These are phyloP conservation scores for Ceratobasidium sp. DNA, from an alignment of 1,284 basidiomycete species.

Conservation along the genomic window DNA sequence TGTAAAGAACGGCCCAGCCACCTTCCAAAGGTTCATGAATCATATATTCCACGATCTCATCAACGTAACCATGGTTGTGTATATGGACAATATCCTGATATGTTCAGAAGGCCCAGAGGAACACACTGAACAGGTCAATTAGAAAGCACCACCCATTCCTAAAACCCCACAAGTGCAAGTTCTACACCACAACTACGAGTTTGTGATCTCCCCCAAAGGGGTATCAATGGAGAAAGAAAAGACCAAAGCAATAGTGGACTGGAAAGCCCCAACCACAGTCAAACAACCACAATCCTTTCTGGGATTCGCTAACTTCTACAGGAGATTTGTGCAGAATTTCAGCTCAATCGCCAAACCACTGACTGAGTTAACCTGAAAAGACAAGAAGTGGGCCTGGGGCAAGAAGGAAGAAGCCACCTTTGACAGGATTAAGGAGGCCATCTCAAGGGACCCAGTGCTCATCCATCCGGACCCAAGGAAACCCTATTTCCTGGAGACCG, in stretches of 20 bases:
- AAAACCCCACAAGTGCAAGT: neutral
- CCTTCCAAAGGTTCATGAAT: no score
- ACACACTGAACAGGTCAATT: no score
- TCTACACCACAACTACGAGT: neutral
- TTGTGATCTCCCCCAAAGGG: neutral
- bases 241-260: constrained; percentile 52
- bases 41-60: no score
- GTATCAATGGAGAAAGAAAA: constrained; percentile 53
- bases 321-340: constrained; percentile 49
- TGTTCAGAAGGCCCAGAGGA: no score
- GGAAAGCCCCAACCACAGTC: constrained; percentile 53
- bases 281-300: constrained; percentile 54
- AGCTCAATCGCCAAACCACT: constrained; percentile 53
- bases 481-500: no score
- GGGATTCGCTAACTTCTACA: constrained; percentile 54
- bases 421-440: constrained; percentile 50
- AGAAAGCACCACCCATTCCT: no score
- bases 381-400: constrained; percentile 46
- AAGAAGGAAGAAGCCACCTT: constrained; percentile 51
- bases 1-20: no score
- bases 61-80: no score
- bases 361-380: constrained; percentile 50
- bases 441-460: constrained; percentile 21
- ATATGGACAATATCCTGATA: no score
- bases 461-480: no score